phyloP scores from a whole-genome alignment of 805 yeast species.

The Nakazawaea ishiwadae region DNA sequence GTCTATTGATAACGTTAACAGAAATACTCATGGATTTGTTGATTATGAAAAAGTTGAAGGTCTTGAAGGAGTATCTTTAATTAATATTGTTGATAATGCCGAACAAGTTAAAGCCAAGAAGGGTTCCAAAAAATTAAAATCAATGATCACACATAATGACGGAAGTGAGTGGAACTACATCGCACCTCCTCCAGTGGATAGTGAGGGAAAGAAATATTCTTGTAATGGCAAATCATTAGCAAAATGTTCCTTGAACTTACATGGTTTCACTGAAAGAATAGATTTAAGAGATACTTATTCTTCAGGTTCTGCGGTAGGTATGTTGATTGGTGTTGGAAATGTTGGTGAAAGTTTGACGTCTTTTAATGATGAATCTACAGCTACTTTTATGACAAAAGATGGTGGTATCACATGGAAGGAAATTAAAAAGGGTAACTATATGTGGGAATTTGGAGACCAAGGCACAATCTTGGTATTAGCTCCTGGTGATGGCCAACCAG shows the following conservation, averaged over 20 bases:
- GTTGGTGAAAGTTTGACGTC: constrained; percentile 60
- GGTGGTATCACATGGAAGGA: constrained; percentile 91
- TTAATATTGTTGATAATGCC: constrained; percentile 63
- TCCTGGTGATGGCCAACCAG: constrained; percentile 43
- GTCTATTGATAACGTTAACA: constrained; percentile 65
- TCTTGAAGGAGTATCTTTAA: constrained; percentile 77
- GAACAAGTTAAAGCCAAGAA: constrained; percentile 29
- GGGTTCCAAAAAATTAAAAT: constrained; percentile 51
- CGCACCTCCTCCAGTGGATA: constrained; percentile 63
- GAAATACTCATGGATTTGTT: constrained; percentile 69
- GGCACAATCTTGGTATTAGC: constrained; percentile 83
- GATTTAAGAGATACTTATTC: constrained; percentile 84
- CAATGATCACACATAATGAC: constrained; percentile 82
- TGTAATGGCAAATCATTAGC: constrained; percentile 46
- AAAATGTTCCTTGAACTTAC: constrained; percentile 77
- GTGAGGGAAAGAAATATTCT: constrained; percentile 48
- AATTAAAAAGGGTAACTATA: constrained; percentile 63
- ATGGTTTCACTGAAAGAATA: constrained; percentile 83
- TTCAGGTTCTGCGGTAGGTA: constrained; percentile 85
- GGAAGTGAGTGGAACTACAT: constrained; percentile 83
- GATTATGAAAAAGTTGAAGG: constrained; percentile 85
- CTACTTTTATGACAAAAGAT: constrained; percentile 80
- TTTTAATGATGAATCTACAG: constrained; percentile 37
- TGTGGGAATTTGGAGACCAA: constrained; percentile 97
- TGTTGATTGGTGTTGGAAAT: constrained; percentile 89